Evolutionary conservation across 805 yeast species (phyloP).

Genomic region (Sugiyamaella lignohabitans): DNA sequence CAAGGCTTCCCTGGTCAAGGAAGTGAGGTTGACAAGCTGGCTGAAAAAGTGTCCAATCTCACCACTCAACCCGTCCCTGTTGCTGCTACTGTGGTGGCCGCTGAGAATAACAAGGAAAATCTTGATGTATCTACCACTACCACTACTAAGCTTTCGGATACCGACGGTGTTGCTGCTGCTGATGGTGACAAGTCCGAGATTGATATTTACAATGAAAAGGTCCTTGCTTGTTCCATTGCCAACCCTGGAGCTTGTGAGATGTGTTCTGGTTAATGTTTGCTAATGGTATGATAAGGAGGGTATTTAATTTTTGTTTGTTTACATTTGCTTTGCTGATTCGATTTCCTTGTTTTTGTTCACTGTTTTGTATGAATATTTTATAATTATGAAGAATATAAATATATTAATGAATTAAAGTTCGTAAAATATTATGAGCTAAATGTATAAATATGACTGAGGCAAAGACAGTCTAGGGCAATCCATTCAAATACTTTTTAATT

Average conservation of each 20-base stretch:
- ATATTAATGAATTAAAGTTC: not conserved
- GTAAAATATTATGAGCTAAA: too few relatives aligned
- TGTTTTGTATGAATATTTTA: too few relatives aligned
- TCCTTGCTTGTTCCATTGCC: slow-evolving; percentile 91
- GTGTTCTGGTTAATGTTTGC: slow-evolving; percentile 96
- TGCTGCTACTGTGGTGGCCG: slow-evolving; percentile 10
- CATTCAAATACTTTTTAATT: slow-evolving; percentile 12
- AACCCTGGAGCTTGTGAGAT: slow-evolving; percentile 97
- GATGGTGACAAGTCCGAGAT: slow-evolving; percentile 40
- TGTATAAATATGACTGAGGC: not conserved
- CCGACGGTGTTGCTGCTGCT: too few relatives aligned
- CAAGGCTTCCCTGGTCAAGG: slow-evolving; percentile 3
- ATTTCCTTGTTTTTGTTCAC: too few relatives aligned
- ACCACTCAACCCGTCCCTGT: slow-evolving; percentile 2
- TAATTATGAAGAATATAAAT: too few relatives aligned
- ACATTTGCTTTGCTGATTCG: too few relatives aligned
- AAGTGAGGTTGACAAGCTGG: not conserved
- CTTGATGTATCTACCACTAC: not conserved
- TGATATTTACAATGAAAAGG: slow-evolving; percentile 88
- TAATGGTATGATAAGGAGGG: too few relatives aligned
- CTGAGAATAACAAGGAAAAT: slow-evolving; percentile 13
- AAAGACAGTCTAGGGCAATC: too few relatives aligned
- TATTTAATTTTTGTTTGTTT: too few relatives aligned
- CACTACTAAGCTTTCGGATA: not conserved
- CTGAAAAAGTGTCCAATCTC: not conserved